Base-by-base conservation (phyloP, 768 basidiomycete species). In the Sporobolomyces phaffii region DNA sequence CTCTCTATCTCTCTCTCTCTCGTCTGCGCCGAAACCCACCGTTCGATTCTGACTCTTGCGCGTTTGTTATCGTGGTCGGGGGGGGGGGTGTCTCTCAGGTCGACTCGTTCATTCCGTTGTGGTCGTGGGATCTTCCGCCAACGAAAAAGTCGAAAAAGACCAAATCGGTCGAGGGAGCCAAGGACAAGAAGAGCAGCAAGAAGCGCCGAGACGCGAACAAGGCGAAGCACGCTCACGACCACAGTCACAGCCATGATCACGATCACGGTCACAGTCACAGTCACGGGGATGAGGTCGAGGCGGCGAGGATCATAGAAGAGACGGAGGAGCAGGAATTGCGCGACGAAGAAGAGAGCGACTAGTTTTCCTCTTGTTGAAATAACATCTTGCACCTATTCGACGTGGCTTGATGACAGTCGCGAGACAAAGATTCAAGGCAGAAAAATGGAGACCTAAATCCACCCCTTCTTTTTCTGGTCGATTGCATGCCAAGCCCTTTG, bases 21-120 rank as follows among this genome's bases (percentile, higher is more conserved):
- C 72, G 20, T 57, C 13, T 24, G n/a, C 58, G 31, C 34, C n/a
- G 72, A 96, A 92, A 84, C 96, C 61, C 92, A 94, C 44, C 94
- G 91, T 1, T 97, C 96, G 78, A 88, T 92, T 93, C 28, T 67
- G 29, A 33, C 58, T 34, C 9, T 28, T 36, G 57, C 26, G 24
- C 36, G 24, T 22, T 13, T 26, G 36, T 69, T 29, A 65, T 51
- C 26, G 48, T 11, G 15, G 62, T 36, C n/a, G n/a, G n/a, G n/a
- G n/a, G n/a, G n/a, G n/a, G n/a, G n/a, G n/a, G n/a, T n/a, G n/a
- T n/a, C n/a, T n/a, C n/a, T n/a, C n/a, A 98, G 94, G 85, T 99
- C 63, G 96, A 97, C 50, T 96, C 92, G 2, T 99, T 98, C 79
- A 89, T 94, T 73, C 96, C 96, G 24, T 78, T 89, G 24, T 99